Percentiles rank a stretch among this genome's conserved stretches.
Conservation (phyloP, 352 stramenopile species). For the Phytophthora cryptogea region DNA sequence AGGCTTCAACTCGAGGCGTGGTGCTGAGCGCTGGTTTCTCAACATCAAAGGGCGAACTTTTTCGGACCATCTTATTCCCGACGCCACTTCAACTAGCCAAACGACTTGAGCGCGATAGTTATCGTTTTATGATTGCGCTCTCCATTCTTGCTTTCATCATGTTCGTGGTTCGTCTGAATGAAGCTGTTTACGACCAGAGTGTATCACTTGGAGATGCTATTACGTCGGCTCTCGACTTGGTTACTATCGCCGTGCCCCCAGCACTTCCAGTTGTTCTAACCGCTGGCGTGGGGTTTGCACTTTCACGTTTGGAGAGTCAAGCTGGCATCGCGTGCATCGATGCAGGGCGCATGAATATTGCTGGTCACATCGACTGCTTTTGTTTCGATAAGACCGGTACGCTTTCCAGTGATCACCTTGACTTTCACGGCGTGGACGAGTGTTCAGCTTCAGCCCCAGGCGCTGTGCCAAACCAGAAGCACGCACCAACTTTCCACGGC, state of each 20-base stretch:
- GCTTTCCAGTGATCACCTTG: conserved; percentile 69
- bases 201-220: conserved; percentile 36
- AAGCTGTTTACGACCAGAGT: conserved; percentile 34
- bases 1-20: conserved; percentile 47
- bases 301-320: conserved; percentile 47
- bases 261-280: conserved; percentile 70
- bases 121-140: conserved; percentile 66
- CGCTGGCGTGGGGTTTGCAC: conserved; percentile 64
- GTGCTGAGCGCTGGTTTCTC: conserved; percentile 67
- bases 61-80: conserved; percentile 72
- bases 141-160: conserved; percentile 55
- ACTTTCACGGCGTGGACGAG: conserved; percentile 77
- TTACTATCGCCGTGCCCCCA: conserved; percentile 69
- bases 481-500: conserved; percentile 42
- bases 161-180: conserved; percentile 57
- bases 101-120: conserved; percentile 74
- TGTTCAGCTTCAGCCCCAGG: conserved; percentile 33
- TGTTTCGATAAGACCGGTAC: conserved; percentile 89
- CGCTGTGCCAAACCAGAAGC: conserved; percentile 15
- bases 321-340: conserved; percentile 76
- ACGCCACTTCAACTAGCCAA: conserved; percentile 50
- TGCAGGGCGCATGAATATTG: conserved; percentile 70
- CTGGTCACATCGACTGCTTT: conserved; percentile 73
- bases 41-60: conserved; percentile 76
- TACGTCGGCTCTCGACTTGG: conserved; percentile 57